Conservation (phyloP, 208 protist species). For the Leishmania amazonensis region DNA sequence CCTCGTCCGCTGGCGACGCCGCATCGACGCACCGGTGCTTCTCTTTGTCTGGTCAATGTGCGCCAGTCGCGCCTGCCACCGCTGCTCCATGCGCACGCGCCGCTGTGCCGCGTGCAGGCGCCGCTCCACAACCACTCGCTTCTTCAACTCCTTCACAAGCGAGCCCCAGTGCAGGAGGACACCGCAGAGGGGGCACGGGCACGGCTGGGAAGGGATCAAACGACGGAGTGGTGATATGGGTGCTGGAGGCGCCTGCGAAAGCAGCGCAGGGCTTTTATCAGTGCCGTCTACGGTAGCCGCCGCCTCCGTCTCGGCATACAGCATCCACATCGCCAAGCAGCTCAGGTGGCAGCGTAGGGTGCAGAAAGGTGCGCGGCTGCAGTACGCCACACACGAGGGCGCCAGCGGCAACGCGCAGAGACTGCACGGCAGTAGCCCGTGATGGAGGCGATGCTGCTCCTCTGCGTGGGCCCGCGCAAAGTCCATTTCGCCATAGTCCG, state of each 20-base stretch:
- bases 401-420: constrained; percentile 74
- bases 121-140: constrained; percentile 44
- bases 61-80: constrained; percentile 40
- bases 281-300: background rate
- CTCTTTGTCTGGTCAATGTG: constrained; percentile 20
- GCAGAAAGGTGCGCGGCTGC: constrained; percentile 70
- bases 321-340: constrained; percentile 83
- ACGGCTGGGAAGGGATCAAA: constrained; percentile 28
- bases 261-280: background rate
- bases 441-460: constrained; percentile 42
- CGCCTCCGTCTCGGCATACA: constrained; percentile 22
- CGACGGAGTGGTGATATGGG: constrained; percentile 10
- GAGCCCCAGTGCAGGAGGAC: constrained; percentile 64
- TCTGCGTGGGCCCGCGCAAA: constrained; percentile 48
- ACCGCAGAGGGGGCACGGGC: constrained; percentile 71
- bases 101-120: constrained; percentile 47
- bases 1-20: background rate
- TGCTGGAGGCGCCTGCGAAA: constrained; percentile 5
- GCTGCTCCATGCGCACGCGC: constrained; percentile 45
- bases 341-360: constrained; percentile 55
- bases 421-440: constrained; percentile 59
- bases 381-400: constrained; percentile 61
- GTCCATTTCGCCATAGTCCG: constrained; percentile 49
- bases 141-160: constrained; percentile 67
- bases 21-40: background rate